phyloP scores from a whole-genome alignment of 805 yeast species.

The Hanseniaspora clermontiae region DNA sequence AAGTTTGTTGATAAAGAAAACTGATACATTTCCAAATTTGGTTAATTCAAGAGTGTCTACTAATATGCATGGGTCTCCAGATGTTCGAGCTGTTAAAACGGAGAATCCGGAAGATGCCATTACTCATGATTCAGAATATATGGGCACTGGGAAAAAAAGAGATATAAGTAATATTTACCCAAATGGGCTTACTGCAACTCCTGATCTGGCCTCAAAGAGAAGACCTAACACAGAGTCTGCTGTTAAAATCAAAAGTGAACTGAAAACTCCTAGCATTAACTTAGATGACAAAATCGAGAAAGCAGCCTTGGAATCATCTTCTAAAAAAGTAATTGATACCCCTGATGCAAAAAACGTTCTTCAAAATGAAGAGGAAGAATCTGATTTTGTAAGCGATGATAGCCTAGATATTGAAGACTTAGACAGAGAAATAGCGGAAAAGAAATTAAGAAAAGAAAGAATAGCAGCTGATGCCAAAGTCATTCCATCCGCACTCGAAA shows the following conservation, averaged over 20 bases:
- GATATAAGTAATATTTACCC: background rate
- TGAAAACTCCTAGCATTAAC: background rate
- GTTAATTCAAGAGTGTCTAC: slow-evolving; percentile 36
- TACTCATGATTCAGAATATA: background rate
- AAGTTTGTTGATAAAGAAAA: background rate
- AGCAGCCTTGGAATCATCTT: background rate
- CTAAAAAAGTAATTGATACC: background rate
- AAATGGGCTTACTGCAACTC: background rate
- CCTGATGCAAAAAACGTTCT: background rate
- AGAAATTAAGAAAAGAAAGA: slow-evolving; percentile 6
- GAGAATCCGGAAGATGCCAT: slow-evolving; percentile 14
- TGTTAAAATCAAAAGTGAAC: background rate
- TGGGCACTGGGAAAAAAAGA: slow-evolving; percentile 10
- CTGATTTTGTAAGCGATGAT: slow-evolving; percentile 6
- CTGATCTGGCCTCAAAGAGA: background rate
- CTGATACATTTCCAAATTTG: slow-evolving; percentile 5
- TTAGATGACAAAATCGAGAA: background rate
- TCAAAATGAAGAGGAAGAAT: background rate
- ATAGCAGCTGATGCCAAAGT: background rate
- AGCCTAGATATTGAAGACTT: slow-evolving; percentile 10
- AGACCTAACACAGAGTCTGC: background rate
- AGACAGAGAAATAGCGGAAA: slow-evolving; percentile 13
- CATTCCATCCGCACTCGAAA: background rate
- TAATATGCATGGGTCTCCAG: slow-evolving; percentile 24
- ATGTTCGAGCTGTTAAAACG: slow-evolving; percentile 25